Base-by-base conservation (phyloP, 2,329 filamentous ascomycete genomes). In the Claviceps sp. region DNA sequence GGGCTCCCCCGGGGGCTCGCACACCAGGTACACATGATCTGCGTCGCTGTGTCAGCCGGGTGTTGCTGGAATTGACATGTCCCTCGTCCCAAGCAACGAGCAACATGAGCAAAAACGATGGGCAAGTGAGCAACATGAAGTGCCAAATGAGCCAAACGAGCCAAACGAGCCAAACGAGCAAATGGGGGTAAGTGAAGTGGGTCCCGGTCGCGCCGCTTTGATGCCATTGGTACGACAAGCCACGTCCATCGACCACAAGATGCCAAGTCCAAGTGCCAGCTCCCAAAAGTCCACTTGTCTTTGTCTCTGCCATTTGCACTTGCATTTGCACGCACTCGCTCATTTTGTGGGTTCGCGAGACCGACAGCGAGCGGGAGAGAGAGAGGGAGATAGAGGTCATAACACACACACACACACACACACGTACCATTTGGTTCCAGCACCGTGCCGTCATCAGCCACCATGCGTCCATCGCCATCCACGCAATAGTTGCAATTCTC, bases 1-100 rank as follows among this genome's bases (percentile, higher is more conserved):
- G 52, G 93, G 93, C 70, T 98, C 93, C 50, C 93, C 93, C 16
- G 93, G 93, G 49, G 93, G 93, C 70, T 98, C 93, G 70, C 90
- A 97, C 57, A 98, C 86, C 56, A 97, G 81, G 74, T 97, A 98
- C 59, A 95, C 88, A 72, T 97, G 77, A 69, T 81, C 78, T 82
- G 67, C 61, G 56, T 61, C 56, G 30, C 37, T 13, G 46, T 24
- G 50, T 55, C 52, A 54, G 53, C 47, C 47, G 50, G 50, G 40
- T 52, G 52, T 43, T 54, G 49, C 46, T 52, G 46, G 52, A 43
- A 52, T 52, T 54, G 52, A 42, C 47, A 38, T 51, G 47, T 41
- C 45, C 42, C 42, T 50, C 44, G 37, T 43, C 48, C 48, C 46
- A 51, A 51, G 48, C 30, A 34, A 34, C 30, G 30, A 34, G 30